phyloP scores from a whole-genome alignment of 2,329 filamentous ascomycete genomes.

The Paraconiothyrium sp. region DNA sequence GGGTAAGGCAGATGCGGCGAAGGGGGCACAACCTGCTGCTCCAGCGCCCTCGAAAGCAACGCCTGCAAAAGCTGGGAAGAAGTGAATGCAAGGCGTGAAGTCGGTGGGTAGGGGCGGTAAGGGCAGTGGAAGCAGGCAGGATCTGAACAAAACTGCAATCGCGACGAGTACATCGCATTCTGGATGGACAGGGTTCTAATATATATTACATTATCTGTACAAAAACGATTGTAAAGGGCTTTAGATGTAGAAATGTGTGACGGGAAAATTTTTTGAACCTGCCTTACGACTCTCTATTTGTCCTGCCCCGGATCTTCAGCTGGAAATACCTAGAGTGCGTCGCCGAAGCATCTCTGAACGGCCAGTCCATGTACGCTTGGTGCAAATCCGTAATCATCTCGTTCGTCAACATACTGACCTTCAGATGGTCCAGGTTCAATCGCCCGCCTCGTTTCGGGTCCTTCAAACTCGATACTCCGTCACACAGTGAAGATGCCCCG shows the following conservation, averaged over 20 bases:
- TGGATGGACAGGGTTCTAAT: not conserved
- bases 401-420: constrained; percentile 40
- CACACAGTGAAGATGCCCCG: constrained; percentile 38
- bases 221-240: constrained; percentile 2
- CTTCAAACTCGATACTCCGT: constrained; percentile 36
- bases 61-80: constrained; percentile 17
- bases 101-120: too few species aligned
- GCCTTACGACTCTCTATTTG: not conserved
- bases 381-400: constrained; percentile 46
- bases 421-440: constrained; percentile 40
- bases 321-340: constrained; percentile 39
- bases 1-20: not conserved
- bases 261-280: not conserved
- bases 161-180: not conserved
- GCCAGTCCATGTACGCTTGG: constrained; percentile 46
- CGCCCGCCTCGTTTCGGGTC: constrained; percentile 46
- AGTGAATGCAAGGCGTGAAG: constrained; percentile 5
- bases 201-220: constrained; percentile 13
- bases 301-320: constrained; percentile 5
- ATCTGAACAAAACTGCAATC: not conserved
- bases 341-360: constrained; percentile 38
- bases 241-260: not conserved
- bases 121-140: not conserved
- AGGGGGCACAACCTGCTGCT: constrained; percentile 8
- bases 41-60: constrained; percentile 15